Evolutionary conservation across 2,329 filamentous ascomycete genomes (phyloP), one percentile per base, ranked within the genome.

Genomic region (Rhynchosporium secalis): DNA sequence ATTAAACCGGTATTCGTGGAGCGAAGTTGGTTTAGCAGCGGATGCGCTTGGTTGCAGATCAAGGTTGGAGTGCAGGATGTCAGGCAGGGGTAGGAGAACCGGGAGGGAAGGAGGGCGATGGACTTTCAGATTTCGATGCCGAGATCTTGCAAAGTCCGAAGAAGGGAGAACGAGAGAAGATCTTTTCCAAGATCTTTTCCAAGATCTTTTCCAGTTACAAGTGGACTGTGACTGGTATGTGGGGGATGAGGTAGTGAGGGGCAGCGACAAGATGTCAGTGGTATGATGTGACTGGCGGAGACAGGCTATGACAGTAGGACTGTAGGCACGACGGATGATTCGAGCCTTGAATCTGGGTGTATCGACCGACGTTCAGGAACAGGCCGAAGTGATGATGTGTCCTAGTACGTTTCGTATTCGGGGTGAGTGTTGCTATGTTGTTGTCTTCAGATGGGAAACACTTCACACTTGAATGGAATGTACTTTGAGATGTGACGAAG

Each of bases 151-250:
- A 41, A 3, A 7, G 33, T 54, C 51, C 51, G 20, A 41, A 41
- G 36, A 33, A 13, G 45, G 12, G 15, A n/a, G 49, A 31, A 20
- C 12, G 40, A 28, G 38, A 36, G 56, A 46, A 15, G 61, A 63
- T 63, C 61, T n/a, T 26, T 49, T 46, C 61, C 43, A 49, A 15
- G 61, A 63, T 63, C 61, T n/a, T 26, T 49, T 46, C 61, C 43
- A 49, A 8, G 20, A 46, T n/a, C 38, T 20, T 20, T 20, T 20
- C 1, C 20, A 20, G 20, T 20, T 20, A 33, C 26, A 20, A 45
- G 33, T 56, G 33, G 51, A 40, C 28, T 45, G 12, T 52, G 33
- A 36, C 33, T 36, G 33, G 33, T 36, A 36, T 36, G 33, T 36
- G 33, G 33, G 15, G 36, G 51, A 60, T 63, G 61, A 63, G 61